Evolutionary conservation across 495 filamentous ascomycete species (phyloP).

Genomic region (Aspergillus ostianus): DNA sequence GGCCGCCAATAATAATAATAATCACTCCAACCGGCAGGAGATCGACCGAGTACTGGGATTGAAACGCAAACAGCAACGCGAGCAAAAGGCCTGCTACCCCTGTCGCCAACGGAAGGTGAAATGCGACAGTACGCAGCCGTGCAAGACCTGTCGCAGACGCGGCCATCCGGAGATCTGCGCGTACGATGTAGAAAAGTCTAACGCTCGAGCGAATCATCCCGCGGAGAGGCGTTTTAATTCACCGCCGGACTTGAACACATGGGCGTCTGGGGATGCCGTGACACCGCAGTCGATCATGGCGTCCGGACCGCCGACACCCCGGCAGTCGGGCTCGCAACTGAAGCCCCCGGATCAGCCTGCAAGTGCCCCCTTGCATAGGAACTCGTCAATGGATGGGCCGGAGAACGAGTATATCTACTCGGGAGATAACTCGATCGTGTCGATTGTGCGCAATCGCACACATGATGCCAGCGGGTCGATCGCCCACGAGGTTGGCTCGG

Average conservation of each 20-base stretch:
- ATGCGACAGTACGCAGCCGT: conserved; percentile 34
- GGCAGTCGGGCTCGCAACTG: neutral
- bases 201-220: too few species aligned
- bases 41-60: conserved; percentile 33
- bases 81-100: conserved; percentile 38
- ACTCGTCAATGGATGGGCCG: neutral
- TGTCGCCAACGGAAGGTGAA: conserved; percentile 44
- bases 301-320: neutral
- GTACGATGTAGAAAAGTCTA: conserved; percentile 20
- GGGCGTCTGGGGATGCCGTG: neutral
- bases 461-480: conserved; percentile 55
- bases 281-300: neutral
- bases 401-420: conserved; percentile 36
- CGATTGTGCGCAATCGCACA: conserved; percentile 38
- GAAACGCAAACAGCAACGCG: conserved; percentile 30
- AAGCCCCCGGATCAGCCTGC: neutral
- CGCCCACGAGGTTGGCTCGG: conserved; percentile 31
- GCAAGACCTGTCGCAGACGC: conserved; percentile 31
- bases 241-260: neutral
- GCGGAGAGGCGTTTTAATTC: neutral
- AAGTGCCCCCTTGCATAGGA: neutral
- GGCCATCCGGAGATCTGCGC: conserved; percentile 39
- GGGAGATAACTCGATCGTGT: conserved; percentile 39
- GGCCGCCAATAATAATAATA: too few species aligned
- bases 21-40: conserved; percentile 12